Evolutionary conservation across 345 rosid genomes (phyloP).

Genomic region (Leavenworthia alabamica): DNA sequence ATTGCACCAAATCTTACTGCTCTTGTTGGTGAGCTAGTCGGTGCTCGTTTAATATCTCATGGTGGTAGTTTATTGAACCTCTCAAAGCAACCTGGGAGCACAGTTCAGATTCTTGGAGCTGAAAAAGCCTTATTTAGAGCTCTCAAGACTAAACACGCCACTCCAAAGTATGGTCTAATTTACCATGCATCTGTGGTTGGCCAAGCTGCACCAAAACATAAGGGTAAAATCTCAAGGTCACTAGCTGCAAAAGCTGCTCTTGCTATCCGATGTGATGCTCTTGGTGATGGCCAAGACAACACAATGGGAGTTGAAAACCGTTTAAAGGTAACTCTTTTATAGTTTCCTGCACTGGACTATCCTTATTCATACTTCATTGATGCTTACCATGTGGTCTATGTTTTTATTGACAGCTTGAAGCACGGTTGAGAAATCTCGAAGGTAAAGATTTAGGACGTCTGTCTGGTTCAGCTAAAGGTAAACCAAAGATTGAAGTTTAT

Average conservation of each 20-base stretch:
- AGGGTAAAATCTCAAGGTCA: conserved; percentile 84
- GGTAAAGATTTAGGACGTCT: conserved; percentile 66
- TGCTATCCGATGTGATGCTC: conserved; percentile 82
- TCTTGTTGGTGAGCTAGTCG: conserved; percentile 93
- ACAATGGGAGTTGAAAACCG: conserved; percentile 79
- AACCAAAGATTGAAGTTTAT: conserved; percentile 81
- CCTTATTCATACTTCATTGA: background rate
- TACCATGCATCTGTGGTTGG: conserved; percentile 91
- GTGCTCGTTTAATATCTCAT: conserved; percentile 90
- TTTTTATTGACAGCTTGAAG: conserved; percentile 55
- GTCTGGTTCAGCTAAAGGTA: conserved; percentile 85
- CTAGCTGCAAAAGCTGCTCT: conserved; percentile 78
- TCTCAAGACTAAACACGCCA: conserved; percentile 82
- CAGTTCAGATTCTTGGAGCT: conserved; percentile 89
- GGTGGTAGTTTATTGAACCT: conserved; percentile 93
- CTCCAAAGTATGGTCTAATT: conserved; percentile 83
- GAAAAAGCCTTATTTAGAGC: conserved; percentile 95
- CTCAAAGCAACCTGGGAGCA: conserved; percentile 92
- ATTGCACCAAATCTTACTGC: conserved; percentile 93
- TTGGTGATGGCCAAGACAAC: conserved; percentile 74
- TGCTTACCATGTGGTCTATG: background rate
- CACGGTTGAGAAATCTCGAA: conserved; percentile 70
- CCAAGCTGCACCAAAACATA: conserved; percentile 78
- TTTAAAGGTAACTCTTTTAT: conserved; percentile 46
- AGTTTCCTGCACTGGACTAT: background rate